Conservation (phyloP, 441 rosid species). For the Francoa sonchifolia region DNA sequence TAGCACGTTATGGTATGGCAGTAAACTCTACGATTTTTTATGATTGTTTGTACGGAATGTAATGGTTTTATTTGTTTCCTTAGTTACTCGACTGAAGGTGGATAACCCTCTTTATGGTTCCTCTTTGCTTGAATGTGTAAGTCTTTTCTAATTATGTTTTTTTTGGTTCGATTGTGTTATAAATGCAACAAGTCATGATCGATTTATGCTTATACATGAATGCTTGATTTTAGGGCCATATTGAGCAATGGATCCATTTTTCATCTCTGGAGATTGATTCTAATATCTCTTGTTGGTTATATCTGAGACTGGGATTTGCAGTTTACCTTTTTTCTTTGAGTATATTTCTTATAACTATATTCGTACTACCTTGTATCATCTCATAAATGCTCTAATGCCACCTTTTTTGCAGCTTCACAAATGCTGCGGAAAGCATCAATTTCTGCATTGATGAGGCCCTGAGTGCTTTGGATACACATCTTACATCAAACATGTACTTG, state of each 20-base stretch:
- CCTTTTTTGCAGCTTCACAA: neutral
- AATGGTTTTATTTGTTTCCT: neutral
- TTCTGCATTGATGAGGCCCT: constrained; percentile 66
- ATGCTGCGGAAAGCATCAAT: constrained; percentile 80
- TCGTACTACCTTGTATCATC: too few species aligned
- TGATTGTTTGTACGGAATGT: too few species aligned
- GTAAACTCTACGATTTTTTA: too few species aligned
- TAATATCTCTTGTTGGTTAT: constrained; percentile 35
- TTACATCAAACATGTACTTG: constrained; percentile 63
- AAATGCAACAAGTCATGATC: neutral
- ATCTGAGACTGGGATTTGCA: constrained; percentile 40
- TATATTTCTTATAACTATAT: too few species aligned
- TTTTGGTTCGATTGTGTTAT: neutral
- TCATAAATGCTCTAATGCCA: neutral
- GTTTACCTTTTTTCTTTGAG: constrained; percentile 57
- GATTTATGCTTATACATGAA: neutral
- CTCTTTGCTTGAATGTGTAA: constrained; percentile 10
- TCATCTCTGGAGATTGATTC: constrained; percentile 60
- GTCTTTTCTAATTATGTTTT: neutral
- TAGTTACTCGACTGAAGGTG: constrained; percentile 34
- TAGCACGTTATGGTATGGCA: too few species aligned
- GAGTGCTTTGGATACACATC: constrained; percentile 55
- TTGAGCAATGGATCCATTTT: constrained; percentile 92
- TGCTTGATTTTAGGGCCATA: constrained; percentile 37
- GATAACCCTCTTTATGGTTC: constrained; percentile 20